These are phyloP conservation scores for Lodderomyces parapsilosis DNA, from an alignment of 1,139 yeast species.

Conservation along the genomic window DNA sequence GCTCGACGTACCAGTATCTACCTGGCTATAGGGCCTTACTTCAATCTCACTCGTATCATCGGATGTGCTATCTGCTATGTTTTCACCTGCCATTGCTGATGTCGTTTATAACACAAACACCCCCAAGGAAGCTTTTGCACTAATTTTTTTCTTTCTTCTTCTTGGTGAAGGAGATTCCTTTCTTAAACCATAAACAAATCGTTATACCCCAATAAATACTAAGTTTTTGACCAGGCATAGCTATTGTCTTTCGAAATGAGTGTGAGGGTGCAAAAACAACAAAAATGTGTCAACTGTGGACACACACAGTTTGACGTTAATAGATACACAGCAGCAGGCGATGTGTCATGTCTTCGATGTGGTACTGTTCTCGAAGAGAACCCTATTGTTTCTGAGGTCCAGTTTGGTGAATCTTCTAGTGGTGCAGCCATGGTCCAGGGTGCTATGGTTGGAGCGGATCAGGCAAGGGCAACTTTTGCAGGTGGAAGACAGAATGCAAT, in stretches of 20 bases:
- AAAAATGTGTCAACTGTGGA: conserved; percentile 34
- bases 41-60: background rate
- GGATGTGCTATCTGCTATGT: background rate
- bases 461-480: conserved; percentile 67
- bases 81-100: background rate
- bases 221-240: too few relatives aligned
- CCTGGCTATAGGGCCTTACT: background rate
- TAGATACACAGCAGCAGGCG: conserved; percentile 61
- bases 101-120: background rate
- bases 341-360: conserved; percentile 75
- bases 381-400: conserved; percentile 92
- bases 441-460: conserved; percentile 87
- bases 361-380: conserved; percentile 89
- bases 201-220: too few relatives aligned
- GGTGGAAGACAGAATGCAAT: conserved; percentile 66
- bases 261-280: conserved; percentile 12
- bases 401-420: conserved; percentile 84
- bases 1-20: conserved; percentile 1
- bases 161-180: background rate
- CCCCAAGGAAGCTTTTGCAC: background rate
- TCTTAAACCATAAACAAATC: background rate
- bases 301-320: conserved; percentile 32
- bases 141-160: background rate
- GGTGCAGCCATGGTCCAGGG: conserved; percentile 98
- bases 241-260: too few relatives aligned